Evolutionary conservation across 1,284 basidiomycete species (phyloP).

Genomic region (Retiboletus fuscus): DNA sequence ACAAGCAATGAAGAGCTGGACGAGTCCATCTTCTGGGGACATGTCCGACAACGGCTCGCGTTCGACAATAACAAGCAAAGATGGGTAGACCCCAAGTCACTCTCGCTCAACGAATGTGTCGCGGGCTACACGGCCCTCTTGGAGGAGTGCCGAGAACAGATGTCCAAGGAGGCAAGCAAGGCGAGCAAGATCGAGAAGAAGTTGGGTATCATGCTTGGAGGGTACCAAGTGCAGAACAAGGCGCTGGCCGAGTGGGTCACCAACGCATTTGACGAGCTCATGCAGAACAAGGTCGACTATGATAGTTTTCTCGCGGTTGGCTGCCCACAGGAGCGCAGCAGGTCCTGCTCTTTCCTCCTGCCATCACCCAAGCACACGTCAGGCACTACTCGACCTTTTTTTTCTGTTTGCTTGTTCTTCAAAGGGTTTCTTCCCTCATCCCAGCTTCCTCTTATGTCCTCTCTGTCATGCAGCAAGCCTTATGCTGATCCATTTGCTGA

Average conservation of each 20-base stretch:
- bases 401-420: no score
- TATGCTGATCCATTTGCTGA: constrained; percentile 79
- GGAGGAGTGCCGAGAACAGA: constrained; percentile 72
- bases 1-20: constrained; percentile 70
- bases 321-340: constrained; percentile 76
- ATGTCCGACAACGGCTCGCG: constrained; percentile 67
- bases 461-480: constrained; percentile 55
- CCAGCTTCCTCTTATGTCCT: constrained; percentile 56
- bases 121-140: constrained; percentile 76
- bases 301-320: constrained; percentile 85
- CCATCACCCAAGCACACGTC: no score
- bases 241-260: constrained; percentile 76
- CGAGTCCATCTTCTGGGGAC: constrained; percentile 75
- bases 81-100: constrained; percentile 76
- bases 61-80: constrained; percentile 68
- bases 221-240: constrained; percentile 86
- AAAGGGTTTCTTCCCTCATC: no score
- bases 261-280: constrained; percentile 78
- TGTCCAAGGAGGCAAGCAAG: constrained; percentile 86
- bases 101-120: constrained; percentile 71
- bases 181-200: constrained; percentile 94
- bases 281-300: constrained; percentile 75
- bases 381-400: no score
- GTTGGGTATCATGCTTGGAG: constrained; percentile 87
- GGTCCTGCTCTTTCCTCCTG: no score